A percentile compares a stretch with the other conserved stretches of the same genome.
Evolutionary conservation across 2,329 filamentous ascomycete species (phyloP).

Genomic region (Fusarium begoniae): DNA sequence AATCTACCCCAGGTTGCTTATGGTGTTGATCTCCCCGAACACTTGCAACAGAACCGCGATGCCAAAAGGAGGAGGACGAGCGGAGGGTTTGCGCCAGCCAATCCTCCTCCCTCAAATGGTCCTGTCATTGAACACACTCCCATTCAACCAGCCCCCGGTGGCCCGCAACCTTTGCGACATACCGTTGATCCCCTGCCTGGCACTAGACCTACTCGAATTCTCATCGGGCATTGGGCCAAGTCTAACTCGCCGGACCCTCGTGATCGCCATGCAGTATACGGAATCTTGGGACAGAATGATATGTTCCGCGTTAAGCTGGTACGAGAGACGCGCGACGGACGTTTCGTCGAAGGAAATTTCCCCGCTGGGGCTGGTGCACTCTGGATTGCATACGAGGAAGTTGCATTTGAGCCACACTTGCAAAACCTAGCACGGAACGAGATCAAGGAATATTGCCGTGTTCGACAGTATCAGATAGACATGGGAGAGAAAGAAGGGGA

Average conservation of each 20-base stretch:
- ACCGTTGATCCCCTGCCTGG: conserved; percentile 56
- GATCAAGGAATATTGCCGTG: conserved; percentile 70
- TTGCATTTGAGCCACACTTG: conserved; percentile 66
- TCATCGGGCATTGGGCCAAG: conserved; percentile 68
- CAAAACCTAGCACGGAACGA: conserved; percentile 61
- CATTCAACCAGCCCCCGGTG: conserved; percentile 33
- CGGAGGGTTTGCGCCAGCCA: conserved; percentile 47
- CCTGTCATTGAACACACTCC: conserved; percentile 34
- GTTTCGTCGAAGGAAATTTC: conserved; percentile 67
- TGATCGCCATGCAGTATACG: conserved; percentile 70
- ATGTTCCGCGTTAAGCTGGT: conserved; percentile 73
- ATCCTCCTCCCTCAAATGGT: conserved; percentile 42
- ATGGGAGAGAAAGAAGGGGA: conserved; percentile 60
- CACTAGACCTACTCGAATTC: conserved; percentile 64
- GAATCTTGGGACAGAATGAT: conserved; percentile 69
- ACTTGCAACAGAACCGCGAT: conserved; percentile 49
- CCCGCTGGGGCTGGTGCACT: conserved; percentile 67
- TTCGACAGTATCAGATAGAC: conserved; percentile 68
- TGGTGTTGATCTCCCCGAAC: conserved; percentile 59
- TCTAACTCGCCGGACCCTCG: conserved; percentile 57
- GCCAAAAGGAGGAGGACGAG: conserved; percentile 60
- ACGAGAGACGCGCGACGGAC: conserved; percentile 67
- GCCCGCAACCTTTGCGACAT: conserved; percentile 32
- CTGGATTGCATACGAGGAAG: conserved; percentile 71
- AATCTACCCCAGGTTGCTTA: conserved; percentile 60